phyloP scores from a whole-genome alignment of 345 rosid genomes.

The Eutrema japonicum region DNA sequence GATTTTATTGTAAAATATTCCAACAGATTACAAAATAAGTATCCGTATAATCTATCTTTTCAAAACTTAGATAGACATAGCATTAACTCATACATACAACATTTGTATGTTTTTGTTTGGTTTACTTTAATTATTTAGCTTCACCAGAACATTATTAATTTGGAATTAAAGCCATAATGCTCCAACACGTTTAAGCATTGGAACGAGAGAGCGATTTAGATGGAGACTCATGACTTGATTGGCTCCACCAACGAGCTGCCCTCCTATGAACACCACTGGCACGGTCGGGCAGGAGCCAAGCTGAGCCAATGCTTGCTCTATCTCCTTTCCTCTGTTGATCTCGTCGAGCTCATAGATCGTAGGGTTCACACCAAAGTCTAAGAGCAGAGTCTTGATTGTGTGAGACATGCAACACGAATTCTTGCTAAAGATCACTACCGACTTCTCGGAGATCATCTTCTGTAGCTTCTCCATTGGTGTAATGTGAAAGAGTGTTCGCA shows the following conservation, averaged over 20 bases:
- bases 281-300: slow-evolving; percentile 71
- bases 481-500: neutral
- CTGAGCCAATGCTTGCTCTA: slow-evolving; percentile 71
- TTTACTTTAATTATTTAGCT: neutral
- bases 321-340: slow-evolving; percentile 63
- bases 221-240: slow-evolving; percentile 85
- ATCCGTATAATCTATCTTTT: neutral
- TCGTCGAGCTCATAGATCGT: slow-evolving; percentile 72
- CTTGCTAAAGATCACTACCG: slow-evolving; percentile 86
- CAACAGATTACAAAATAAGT: neutral
- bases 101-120: neutral
- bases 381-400: slow-evolving; percentile 66
- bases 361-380: slow-evolving; percentile 76
- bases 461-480: slow-evolving; percentile 63
- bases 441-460: slow-evolving; percentile 64
- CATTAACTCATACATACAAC: neutral
- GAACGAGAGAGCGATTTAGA: slow-evolving; percentile 70
- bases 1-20: neutral
- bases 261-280: slow-evolving; percentile 81
- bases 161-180: slow-evolving; percentile 71
- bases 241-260: slow-evolving; percentile 81
- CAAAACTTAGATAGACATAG: slow-evolving; percentile 10
- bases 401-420: slow-evolving; percentile 83
- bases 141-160: no score
- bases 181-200: slow-evolving; percentile 70